These are phyloP conservation scores for Multifurca ochricompacta DNA, from an alignment of 768 basidiomycete genomes.

Conservation along the genomic window DNA sequence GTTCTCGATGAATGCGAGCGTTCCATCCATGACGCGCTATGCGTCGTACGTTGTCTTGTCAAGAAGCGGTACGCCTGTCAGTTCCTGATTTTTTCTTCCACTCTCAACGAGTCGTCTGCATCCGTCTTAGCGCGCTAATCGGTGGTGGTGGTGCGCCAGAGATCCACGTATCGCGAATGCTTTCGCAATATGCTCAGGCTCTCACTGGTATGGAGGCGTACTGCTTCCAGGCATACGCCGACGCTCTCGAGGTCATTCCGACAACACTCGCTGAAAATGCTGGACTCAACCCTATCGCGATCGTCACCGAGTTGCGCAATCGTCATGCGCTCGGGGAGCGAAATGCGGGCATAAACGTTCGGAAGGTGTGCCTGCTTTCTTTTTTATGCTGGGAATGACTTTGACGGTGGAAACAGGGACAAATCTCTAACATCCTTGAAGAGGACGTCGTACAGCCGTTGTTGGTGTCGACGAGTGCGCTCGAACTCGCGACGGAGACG, in stretches of 20 bases:
- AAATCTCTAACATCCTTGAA: slow-evolving; percentile 95
- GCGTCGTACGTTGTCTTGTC: slow-evolving; percentile 95
- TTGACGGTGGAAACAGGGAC: slow-evolving; percentile 45
- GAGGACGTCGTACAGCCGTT: slow-evolving; percentile 97
- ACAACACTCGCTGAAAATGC: slow-evolving; percentile 98
- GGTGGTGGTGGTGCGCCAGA: slow-evolving; percentile 97
- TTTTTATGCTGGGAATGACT: background rate
- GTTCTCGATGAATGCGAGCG: slow-evolving; percentile 97
- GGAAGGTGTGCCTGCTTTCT: slow-evolving; percentile 55
- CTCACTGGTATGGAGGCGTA: slow-evolving; percentile 98
- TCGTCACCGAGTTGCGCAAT: slow-evolving; percentile 96
- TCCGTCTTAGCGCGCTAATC: slow-evolving; percentile 65
- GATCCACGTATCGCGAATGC: slow-evolving; percentile 88
- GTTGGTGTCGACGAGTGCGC: slow-evolving; percentile 88
- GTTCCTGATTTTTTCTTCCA: background rate
- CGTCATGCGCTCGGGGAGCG: slow-evolving; percentile 91
- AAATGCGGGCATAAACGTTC: slow-evolving; percentile 96
- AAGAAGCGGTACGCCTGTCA: slow-evolving; percentile 75
- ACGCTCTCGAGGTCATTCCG: slow-evolving; percentile 95
- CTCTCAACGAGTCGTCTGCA: too few species aligned
- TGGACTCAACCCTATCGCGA: slow-evolving; percentile 94
- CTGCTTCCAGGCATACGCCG: slow-evolving; percentile 98
- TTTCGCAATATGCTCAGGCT: slow-evolving; percentile 86
- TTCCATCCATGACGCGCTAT: slow-evolving; percentile 96
- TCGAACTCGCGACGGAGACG: slow-evolving; percentile 94